Evolutionary conservation across 805 yeast genomes (phyloP), one percentile per base, ranked within the genome.

Genomic region (Yarrowia sp.): DNA sequence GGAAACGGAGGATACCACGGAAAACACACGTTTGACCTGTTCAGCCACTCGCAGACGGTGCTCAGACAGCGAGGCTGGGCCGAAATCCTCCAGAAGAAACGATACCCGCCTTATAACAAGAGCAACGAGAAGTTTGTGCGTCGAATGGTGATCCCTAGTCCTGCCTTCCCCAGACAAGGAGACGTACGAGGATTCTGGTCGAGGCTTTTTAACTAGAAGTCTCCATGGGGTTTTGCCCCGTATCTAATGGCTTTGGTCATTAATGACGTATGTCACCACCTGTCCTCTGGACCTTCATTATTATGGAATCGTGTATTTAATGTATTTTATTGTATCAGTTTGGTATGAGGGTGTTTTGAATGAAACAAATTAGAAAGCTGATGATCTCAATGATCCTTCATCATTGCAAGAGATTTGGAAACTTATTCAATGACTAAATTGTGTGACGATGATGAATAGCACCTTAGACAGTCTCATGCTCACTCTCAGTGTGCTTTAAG

Each of bases 1-100:
- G 98, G 98, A 0, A 80, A 81, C 69, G 97, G 97, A 11, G 79
- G 83, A 40, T 92, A 92, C 78, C 97, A 92, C 75, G 97, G 97
- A 2, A 78, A 77, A 70, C 82, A 80, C 75, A 87, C 92, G 7
- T 82, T 87, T 70, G 84, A 86, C 55, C 80, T 89, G 9, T 92
- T 92, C 74, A 84, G 91, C 1, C 96, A 90, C 75, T 85, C 85
- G 74, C 84, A 97, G 74, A 84, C 92, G 0, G 81, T 87, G 2
- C 75, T 90, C 71, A 84, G 81, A 64, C 91, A 89, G 76, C 87
- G 88, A 11, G 82, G 82, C 69, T 86, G 88, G 88, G 81, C 81
- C 61, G 97, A 91, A 73, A 72, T 80, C 12, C 70, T 87, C 26
- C 75, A 88, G 63, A 78, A 82, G 32, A 81, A 83, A 45, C 84